Evolutionary conservation across 208 protist species (phyloP).

Genomic region (Tritrichomonas foetus): DNA sequence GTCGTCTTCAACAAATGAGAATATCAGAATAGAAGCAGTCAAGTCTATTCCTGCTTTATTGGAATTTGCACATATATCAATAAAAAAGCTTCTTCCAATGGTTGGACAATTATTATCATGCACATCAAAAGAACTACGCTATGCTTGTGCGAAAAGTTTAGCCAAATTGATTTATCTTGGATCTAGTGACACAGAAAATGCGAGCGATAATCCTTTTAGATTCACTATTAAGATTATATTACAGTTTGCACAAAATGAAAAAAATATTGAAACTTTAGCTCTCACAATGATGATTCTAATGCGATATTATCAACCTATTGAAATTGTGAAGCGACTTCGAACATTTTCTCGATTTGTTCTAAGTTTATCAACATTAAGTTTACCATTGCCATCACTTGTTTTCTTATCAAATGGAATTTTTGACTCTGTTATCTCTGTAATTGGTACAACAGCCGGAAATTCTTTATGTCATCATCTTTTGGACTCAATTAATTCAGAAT

Average conservation of each 20-base stretch:
- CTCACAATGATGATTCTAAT: background rate
- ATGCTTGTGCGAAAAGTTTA: background rate
- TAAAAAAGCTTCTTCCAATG: background rate
- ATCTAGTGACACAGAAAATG: background rate
- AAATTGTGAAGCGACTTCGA: background rate
- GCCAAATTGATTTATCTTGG: conserved; percentile 9
- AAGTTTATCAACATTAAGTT: background rate
- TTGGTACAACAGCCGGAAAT: background rate
- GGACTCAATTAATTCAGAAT: background rate
- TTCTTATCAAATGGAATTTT: background rate
- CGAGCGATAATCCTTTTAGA: background rate
- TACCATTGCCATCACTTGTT: background rate
- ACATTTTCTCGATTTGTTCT: background rate
- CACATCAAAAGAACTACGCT: background rate
- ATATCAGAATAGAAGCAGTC: background rate
- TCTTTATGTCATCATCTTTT: background rate
- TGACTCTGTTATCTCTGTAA: background rate
- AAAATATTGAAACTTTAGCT: background rate
- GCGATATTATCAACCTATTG: conserved; percentile 9
- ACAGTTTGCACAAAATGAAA: conserved; percentile 16
- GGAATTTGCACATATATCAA: background rate
- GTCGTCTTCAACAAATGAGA: background rate
- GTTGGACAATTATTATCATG: background rate
- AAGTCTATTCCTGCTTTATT: background rate
- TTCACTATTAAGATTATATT: background rate